phyloP scores from a whole-genome alignment of 179 eudicot species.

The Patellifolia procumbens region DNA sequence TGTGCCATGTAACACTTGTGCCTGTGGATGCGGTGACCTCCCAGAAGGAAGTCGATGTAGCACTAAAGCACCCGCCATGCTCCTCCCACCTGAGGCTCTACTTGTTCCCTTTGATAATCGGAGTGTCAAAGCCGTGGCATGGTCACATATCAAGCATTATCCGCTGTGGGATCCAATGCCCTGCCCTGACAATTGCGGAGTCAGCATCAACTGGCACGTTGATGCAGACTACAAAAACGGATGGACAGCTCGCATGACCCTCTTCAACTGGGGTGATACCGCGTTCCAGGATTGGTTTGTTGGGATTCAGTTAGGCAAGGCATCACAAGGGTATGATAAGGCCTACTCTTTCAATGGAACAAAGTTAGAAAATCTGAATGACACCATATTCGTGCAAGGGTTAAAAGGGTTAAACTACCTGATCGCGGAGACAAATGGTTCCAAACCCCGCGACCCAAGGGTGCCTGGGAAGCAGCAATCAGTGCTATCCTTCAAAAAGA shows the following conservation, averaged over 20 bases:
- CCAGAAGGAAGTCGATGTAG: slow-evolving; percentile 46
- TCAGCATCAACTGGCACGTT: slow-evolving; percentile 77
- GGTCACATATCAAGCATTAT: slow-evolving; percentile 61
- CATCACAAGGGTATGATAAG: slow-evolving; percentile 49
- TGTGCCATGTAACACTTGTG: slow-evolving; percentile 80
- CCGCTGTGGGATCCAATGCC: slow-evolving; percentile 47
- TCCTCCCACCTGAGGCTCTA: slow-evolving; percentile 66
- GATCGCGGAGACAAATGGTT: slow-evolving; percentile 53
- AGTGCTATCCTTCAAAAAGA: slow-evolving; percentile 70
- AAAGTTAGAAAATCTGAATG: slow-evolving; percentile 29
- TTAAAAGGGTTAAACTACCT: slow-evolving; percentile 52
- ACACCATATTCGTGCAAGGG: slow-evolving; percentile 66
- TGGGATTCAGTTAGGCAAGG: slow-evolving; percentile 51
- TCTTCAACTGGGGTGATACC: slow-evolving; percentile 63
- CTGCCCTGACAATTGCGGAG: slow-evolving; percentile 86
- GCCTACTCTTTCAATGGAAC: slow-evolving; percentile 72
- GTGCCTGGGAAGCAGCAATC: slow-evolving; percentile 91
- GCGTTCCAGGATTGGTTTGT: slow-evolving; percentile 63
- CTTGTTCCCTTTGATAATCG: slow-evolving; percentile 79
- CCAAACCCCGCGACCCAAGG: slow-evolving; percentile 38
- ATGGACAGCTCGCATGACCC: slow-evolving; percentile 76
- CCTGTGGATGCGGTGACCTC: slow-evolving; percentile 63
- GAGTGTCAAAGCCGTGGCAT: slow-evolving; percentile 47
- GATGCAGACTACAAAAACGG: slow-evolving; percentile 56
- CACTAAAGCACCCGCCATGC: slow-evolving; percentile 50